Evolutionary conservation across 768 basidiomycete species (phyloP).

Genomic region (Filobasidium floriforme): DNA sequence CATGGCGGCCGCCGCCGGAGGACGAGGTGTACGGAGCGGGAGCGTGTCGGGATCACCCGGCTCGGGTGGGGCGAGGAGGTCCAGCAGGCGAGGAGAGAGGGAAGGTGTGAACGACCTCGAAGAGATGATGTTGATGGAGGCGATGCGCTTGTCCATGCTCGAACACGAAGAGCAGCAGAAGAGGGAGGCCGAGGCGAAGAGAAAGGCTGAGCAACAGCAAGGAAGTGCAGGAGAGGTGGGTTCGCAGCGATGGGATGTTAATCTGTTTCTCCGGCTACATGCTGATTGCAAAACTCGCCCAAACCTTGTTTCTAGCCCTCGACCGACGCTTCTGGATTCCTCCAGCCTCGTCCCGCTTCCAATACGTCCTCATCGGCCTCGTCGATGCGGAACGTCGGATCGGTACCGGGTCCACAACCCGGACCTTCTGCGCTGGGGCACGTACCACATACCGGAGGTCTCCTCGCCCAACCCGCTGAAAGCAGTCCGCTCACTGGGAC

Average conservation of each 20-base stretch:
- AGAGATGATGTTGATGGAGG: slow-evolving; percentile 97
- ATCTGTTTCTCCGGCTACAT: not conserved
- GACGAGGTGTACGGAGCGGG: not conserved
- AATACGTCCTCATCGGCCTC: not conserved
- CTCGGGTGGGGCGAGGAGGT: slow-evolving; percentile 48
- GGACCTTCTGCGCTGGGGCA: not conserved
- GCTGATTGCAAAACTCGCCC: not conserved
- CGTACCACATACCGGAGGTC: not conserved
- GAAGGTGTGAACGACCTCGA: slow-evolving; percentile 28
- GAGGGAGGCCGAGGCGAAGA: slow-evolving; percentile 43
- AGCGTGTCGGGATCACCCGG: not conserved
- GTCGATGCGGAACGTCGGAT: not conserved
- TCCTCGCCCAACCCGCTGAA: not conserved
- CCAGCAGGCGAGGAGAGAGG: slow-evolving; percentile 48
- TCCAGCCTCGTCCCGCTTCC: not conserved
- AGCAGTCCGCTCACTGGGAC: slow-evolving; percentile 1
- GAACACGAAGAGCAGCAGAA: slow-evolving; percentile 92
- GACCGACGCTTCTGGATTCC: not conserved
- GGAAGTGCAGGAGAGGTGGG: slow-evolving; percentile 8
- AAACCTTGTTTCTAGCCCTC: not conserved
- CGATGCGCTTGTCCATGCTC: slow-evolving; percentile 86
- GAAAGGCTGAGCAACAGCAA: slow-evolving; percentile 9
- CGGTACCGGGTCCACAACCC: not conserved
- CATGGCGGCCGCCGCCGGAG: slow-evolving; percentile 14
- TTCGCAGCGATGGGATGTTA: not conserved